Evolutionary conservation across 2,329 filamentous ascomycete genomes (phyloP).

Genomic region (Epichloe coenophiala): DNA sequence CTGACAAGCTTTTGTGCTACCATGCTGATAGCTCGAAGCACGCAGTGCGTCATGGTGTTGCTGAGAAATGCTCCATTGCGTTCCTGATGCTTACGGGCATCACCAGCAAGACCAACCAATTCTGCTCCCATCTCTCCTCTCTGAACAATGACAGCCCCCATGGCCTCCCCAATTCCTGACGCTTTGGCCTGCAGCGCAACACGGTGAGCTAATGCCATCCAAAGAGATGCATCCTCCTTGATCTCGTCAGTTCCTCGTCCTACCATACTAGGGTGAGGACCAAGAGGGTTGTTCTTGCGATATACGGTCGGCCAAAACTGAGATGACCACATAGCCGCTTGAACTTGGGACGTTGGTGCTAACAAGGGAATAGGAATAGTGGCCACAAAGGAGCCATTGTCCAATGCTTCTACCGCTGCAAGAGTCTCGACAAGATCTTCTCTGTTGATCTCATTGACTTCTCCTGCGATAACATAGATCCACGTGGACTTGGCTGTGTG

Average conservation of each 20-base stretch:
- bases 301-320: conserved; percentile 79
- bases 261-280: conserved; percentile 66
- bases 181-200: conserved; percentile 47
- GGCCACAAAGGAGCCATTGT: conserved; percentile 42
- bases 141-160: conserved; percentile 67
- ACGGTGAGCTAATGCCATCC: conserved; percentile 53
- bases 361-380: conserved; percentile 57
- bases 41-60: conserved; percentile 68
- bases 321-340: conserved; percentile 60
- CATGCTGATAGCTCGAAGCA: conserved; percentile 70
- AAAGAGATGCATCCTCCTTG: conserved; percentile 46
- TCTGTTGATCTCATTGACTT: conserved; percentile 36
- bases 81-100: conserved; percentile 56
- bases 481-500: conserved; percentile 47
- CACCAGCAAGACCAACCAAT: conserved; percentile 61
- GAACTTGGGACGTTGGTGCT: conserved; percentile 60
- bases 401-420: conserved; percentile 34
- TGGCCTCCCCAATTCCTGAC: conserved; percentile 48
- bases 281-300: conserved; percentile 76
- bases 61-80: conserved; percentile 34
- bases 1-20: conserved; percentile 55
- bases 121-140: conserved; percentile 36
- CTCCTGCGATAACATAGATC: conserved; percentile 45
- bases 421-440: conserved; percentile 37
- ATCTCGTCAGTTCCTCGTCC: conserved; percentile 57